These are phyloP conservation scores for Petunia hybrid DNA, from an alignment of 305 asterid genomes.

Conservation along the genomic window DNA sequence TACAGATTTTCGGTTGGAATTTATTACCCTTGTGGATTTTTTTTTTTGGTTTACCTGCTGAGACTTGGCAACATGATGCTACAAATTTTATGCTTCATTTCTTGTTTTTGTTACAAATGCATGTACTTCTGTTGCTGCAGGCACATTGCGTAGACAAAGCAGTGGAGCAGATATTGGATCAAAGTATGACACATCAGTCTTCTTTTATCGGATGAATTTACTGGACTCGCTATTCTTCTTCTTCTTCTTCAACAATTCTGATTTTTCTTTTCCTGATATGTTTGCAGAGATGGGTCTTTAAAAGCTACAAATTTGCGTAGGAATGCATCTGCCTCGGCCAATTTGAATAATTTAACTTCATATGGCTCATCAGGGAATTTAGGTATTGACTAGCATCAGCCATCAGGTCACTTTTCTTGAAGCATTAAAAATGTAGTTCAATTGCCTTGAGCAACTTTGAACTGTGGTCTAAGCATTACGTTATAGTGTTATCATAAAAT, in stretches of 20 bases:
- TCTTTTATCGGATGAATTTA: conserved; percentile 21
- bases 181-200: conserved; percentile 47
- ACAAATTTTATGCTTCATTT: background rate
- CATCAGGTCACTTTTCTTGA: conserved; percentile 15
- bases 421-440: background rate
- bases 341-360: conserved; percentile 61
- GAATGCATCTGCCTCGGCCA: conserved; percentile 77
- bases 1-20: background rate
- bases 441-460: background rate
- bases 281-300: conserved; percentile 59
- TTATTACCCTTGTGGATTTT: background rate
- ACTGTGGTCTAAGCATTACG: background rate
- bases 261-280: conserved; percentile 39
- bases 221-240: conserved; percentile 5
- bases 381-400: conserved; percentile 51
- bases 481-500: background rate
- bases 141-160: conserved; percentile 66
- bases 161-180: conserved; percentile 68
- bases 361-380: conserved; percentile 48
- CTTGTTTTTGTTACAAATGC: conserved; percentile 8
- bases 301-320: conserved; percentile 67
- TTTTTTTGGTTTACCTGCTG: background rate
- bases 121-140: conserved; percentile 47
- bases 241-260: conserved; percentile 15
- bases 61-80: conserved; percentile 25